Base-by-base conservation (phyloP, 2,329 filamentous ascomycete species). In the Colletotrichum destructivum region DNA sequence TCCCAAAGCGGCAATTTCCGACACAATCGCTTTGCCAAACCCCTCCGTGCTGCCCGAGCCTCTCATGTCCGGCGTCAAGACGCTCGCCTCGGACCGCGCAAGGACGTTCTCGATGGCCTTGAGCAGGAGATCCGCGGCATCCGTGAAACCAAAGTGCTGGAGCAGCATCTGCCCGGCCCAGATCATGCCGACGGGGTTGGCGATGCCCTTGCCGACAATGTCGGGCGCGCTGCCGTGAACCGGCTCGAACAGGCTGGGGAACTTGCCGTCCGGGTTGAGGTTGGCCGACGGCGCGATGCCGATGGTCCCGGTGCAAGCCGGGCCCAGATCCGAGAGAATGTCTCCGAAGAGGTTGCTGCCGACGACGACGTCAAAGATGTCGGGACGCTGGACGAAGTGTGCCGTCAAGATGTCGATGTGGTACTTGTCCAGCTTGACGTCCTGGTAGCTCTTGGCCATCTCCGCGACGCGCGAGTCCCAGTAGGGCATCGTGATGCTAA, bases 211-310 rank as follows among this genome's bases (percentile, higher is more conserved):
- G 68, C 92, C 92, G 9, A 90, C 89, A 74, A 94, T 94, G 75
- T 94, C 92, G 13, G 93, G 92, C 2, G 92, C 93, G 63, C 78
- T 89, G 84, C 91, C 92, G 78, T 94, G 92, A 66, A 94, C 93
- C 4, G 92, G 92, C 81, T 90, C 89, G 73, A 90, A 91, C 87
- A 90, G 89, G 64, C 84, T 87, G 74, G 89, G 75, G 79, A 89
- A 77, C 79, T 87, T 38, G 78, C 88, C 78, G 0, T 81, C 83
- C 1, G 91, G 91, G 74, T 93, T 91, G 1, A 93, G 83, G 75
- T 93, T 93, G 60, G 86, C 89, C 0, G 91, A 93, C 3, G 92
- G 91, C 4, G 92, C 92, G 69, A 94, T 93, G 11, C 92, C 91
- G 72, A 94, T 93, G 2, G 88, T 91, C 0, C 92, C 92, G 3